These are phyloP conservation scores for Trametes maxima DNA, from an alignment of 768 basidiomycete species.

Conservation along the genomic window DNA sequence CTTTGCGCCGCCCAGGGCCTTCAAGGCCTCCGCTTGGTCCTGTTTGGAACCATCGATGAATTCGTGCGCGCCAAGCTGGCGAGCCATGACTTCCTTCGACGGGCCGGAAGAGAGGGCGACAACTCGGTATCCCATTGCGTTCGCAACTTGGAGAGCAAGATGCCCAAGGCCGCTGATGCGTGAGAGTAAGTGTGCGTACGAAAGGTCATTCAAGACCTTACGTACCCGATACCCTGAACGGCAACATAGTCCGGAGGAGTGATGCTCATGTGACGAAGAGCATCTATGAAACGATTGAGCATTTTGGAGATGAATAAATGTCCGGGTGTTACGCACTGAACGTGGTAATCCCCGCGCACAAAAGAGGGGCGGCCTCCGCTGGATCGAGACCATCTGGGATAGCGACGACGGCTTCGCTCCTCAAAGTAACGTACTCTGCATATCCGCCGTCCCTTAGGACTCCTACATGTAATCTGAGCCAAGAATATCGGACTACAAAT, in stretches of 20 bases:
- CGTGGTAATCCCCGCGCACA: constrained; percentile 44
- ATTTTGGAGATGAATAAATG: background rate
- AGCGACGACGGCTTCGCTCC: constrained; percentile 28
- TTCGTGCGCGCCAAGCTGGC: constrained; percentile 40
- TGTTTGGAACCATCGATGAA: constrained; percentile 38
- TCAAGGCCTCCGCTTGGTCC: constrained; percentile 34
- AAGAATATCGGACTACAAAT: background rate
- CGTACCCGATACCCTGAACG: constrained; percentile 40
- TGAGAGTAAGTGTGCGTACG: background rate
- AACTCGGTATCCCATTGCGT: constrained; percentile 40
- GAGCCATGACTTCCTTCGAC: constrained; percentile 37
- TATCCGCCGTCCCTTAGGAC: constrained; percentile 32
- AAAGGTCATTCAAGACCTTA: too few species aligned
- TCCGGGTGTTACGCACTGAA: constrained; percentile 31
- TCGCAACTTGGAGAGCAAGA: constrained; percentile 38
- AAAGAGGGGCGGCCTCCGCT: constrained; percentile 33
- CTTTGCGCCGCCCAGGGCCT: constrained; percentile 42
- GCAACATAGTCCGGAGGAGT: constrained; percentile 40
- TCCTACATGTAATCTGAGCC: constrained; percentile 14
- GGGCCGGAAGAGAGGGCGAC: constrained; percentile 38
- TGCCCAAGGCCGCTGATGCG: constrained; percentile 34
- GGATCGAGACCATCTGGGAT: constrained; percentile 31
- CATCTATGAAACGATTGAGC: constrained; percentile 11
- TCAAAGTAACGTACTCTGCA: constrained; percentile 31
- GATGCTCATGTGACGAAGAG: constrained; percentile 34